A percentile compares a stretch with the other conserved stretches of the same genome.
phyloP scores from a whole-genome alignment of 805 yeast genomes.

The Candida golubevii region DNA sequence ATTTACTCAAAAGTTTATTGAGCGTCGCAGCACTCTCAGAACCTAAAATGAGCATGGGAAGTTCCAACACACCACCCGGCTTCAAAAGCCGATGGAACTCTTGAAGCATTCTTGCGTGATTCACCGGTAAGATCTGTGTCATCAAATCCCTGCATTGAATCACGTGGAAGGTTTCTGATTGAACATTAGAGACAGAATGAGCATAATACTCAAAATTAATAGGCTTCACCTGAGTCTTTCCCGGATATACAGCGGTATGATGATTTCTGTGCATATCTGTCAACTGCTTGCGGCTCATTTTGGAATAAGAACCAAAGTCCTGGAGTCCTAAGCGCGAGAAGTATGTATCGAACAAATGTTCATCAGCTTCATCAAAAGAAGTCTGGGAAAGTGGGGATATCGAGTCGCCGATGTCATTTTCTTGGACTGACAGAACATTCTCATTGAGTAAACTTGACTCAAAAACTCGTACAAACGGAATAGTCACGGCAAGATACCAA shows the following conservation, averaged over 20 bases:
- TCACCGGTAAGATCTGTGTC: constrained; percentile 27
- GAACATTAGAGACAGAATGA: constrained; percentile 22
- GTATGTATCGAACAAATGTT: constrained; percentile 3
- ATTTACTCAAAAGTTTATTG: not conserved
- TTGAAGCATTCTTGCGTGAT: constrained; percentile 22
- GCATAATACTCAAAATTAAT: constrained; percentile 16
- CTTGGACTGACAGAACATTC: constrained; percentile 4
- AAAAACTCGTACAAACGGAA: constrained; percentile 34
- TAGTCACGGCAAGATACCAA: constrained; percentile 35
- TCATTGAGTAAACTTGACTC: constrained; percentile 33
- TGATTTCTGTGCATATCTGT: constrained; percentile 10
- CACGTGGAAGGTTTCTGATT: constrained; percentile 29
- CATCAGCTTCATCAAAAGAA: constrained; percentile 8
- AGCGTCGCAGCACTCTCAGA: not conserved
- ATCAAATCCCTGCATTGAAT: constrained; percentile 35
- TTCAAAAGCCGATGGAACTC: constrained; percentile 36
- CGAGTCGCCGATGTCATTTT: not conserved
- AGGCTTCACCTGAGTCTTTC: constrained; percentile 9
- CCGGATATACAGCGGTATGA: not conserved
- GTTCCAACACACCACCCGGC: constrained; percentile 32
- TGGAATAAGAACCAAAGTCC: constrained; percentile 6
- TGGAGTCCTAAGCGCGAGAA: constrained; percentile 10
- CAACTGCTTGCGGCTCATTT: constrained; percentile 11
- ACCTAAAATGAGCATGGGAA: constrained; percentile 21
- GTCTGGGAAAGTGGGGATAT: not conserved